Percentiles rank a stretch among this genome's conserved stretches.
Evolutionary conservation across 306 rosid species (phyloP).

Genomic region (Castanea mollissima): DNA sequence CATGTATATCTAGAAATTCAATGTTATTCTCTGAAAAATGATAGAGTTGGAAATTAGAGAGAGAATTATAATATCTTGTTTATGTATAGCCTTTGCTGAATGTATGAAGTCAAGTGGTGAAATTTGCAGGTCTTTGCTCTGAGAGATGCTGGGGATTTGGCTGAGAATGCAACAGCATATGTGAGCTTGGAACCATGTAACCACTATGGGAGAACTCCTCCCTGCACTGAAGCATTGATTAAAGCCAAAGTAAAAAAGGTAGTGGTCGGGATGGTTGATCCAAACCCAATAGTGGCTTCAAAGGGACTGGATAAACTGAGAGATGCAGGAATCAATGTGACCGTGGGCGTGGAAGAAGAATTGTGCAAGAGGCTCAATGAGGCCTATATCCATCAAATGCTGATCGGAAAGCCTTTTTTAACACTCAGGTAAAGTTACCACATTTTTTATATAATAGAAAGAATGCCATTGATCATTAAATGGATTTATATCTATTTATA

Average conservation of each 20-base stretch:
- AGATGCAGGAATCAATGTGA: slow-evolving; percentile 74
- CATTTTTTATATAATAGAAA: not conserved
- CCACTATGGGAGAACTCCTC: slow-evolving; percentile 92
- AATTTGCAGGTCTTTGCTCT: slow-evolving; percentile 77
- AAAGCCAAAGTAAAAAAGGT: slow-evolving; percentile 79
- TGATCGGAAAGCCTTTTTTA: slow-evolving; percentile 62
- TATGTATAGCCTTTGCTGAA: slow-evolving; percentile 3
- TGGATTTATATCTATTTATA: too few species aligned
- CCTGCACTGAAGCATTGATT: slow-evolving; percentile 79
- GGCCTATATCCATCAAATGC: slow-evolving; percentile 70
- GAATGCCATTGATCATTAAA: too few species aligned
- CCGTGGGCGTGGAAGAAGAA: slow-evolving; percentile 73
- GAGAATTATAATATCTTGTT: slow-evolving; percentile 9
- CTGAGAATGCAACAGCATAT: slow-evolving; percentile 81
- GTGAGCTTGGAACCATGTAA: slow-evolving; percentile 95
- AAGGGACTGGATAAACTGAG: slow-evolving; percentile 68
- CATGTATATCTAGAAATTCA: not conserved
- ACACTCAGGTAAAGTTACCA: slow-evolving; percentile 58
- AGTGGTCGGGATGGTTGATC: slow-evolving; percentile 94
- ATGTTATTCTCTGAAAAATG: not conserved
- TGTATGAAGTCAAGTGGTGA: slow-evolving; percentile 18
- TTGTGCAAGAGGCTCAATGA: slow-evolving; percentile 71
- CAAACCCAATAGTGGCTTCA: slow-evolving; percentile 82
- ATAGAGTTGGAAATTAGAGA: not conserved
- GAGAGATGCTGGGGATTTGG: slow-evolving; percentile 81